Percentiles rank a stretch among this genome's conserved stretches.
These are phyloP conservation scores for Ascochyta koolunga DNA, from an alignment of 2,329 filamentous ascomycete species.

Conservation along the genomic window DNA sequence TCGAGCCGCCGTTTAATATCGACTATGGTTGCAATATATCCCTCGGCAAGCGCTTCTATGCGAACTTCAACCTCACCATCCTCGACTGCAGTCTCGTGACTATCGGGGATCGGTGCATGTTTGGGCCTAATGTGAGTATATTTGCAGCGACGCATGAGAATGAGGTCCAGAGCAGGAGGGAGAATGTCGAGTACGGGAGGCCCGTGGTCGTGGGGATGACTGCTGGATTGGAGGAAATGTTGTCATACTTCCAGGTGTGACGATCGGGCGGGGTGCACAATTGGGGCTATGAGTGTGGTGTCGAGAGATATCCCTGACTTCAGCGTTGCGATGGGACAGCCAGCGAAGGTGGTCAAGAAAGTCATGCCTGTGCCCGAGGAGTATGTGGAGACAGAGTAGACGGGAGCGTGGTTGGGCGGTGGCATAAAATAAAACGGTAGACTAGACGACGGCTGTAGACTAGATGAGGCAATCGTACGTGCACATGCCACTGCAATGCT, in stretches of 20 bases:
- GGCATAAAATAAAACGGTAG: not conserved
- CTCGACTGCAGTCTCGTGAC: slow-evolving; percentile 60
- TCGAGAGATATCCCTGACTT: slow-evolving; percentile 75
- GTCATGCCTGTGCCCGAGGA: slow-evolving; percentile 24
- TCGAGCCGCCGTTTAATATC: slow-evolving; percentile 67
- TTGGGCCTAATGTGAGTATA: slow-evolving; percentile 60
- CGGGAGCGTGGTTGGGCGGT: not conserved
- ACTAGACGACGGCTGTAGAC: not conserved
- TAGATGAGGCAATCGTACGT: too few species aligned
- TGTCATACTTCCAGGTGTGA: slow-evolving; percentile 74
- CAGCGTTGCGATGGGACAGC: slow-evolving; percentile 68
- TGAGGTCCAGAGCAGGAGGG: slow-evolving; percentile 55
- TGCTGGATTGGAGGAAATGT: slow-evolving; percentile 57
- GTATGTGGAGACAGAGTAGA: slow-evolving; percentile 1
- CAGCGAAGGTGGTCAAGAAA: slow-evolving; percentile 62
- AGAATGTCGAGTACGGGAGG: slow-evolving; percentile 57
- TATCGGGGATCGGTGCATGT: slow-evolving; percentile 59
- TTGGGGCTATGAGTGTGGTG: slow-evolving; percentile 84
- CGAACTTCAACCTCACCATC: slow-evolving; percentile 63
- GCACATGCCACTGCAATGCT: not conserved
- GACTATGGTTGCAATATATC: slow-evolving; percentile 72
- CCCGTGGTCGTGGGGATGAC: slow-evolving; percentile 54
- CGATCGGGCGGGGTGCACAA: slow-evolving; percentile 74
- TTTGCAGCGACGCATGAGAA: slow-evolving; percentile 61
- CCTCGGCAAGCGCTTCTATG: slow-evolving; percentile 68